A percentile compares a stretch with the other conserved stretches of the same genome.
These are phyloP conservation scores for Gaillardinia entomophila DNA, from an alignment of 805 yeast species.

Conservation along the genomic window DNA sequence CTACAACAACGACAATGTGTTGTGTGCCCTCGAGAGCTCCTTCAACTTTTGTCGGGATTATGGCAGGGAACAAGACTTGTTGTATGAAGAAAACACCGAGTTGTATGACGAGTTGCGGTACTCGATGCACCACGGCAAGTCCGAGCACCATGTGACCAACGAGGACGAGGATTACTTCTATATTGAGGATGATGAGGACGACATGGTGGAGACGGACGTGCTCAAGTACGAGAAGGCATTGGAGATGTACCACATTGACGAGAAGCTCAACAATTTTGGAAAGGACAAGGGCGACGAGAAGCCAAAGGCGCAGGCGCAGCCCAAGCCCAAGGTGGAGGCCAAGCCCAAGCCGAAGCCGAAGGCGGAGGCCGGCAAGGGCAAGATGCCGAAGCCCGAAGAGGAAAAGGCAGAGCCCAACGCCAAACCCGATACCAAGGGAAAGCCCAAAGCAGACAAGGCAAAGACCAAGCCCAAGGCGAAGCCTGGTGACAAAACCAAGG, in stretches of 20 bases:
- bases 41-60: slow-evolving; percentile 20
- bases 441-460: too few species aligned
- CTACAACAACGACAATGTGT: slow-evolving; percentile 18
- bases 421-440: too few species aligned
- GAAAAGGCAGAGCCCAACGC: too few species aligned
- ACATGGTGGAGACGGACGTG: not conserved
- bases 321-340: too few species aligned
- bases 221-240: not conserved
- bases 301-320: too few species aligned
- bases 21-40: slow-evolving; percentile 24
- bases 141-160: not conserved
- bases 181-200: not conserved
- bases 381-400: too few species aligned
- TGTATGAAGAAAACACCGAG: not conserved
- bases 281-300: too few species aligned
- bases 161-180: not conserved
- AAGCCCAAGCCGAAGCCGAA: too few species aligned
- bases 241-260: not conserved
- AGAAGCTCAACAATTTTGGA: not conserved
- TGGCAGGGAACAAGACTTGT: slow-evolving; percentile 9
- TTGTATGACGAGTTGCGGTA: slow-evolving; percentile 1
- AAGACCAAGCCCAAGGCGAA: too few species aligned
- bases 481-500: not conserved
- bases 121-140: not conserved
- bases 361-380: too few species aligned